These are phyloP conservation scores for Eutypella sp. DNA, from an alignment of 2,329 filamentous ascomycete genomes.

Conservation along the genomic window DNA sequence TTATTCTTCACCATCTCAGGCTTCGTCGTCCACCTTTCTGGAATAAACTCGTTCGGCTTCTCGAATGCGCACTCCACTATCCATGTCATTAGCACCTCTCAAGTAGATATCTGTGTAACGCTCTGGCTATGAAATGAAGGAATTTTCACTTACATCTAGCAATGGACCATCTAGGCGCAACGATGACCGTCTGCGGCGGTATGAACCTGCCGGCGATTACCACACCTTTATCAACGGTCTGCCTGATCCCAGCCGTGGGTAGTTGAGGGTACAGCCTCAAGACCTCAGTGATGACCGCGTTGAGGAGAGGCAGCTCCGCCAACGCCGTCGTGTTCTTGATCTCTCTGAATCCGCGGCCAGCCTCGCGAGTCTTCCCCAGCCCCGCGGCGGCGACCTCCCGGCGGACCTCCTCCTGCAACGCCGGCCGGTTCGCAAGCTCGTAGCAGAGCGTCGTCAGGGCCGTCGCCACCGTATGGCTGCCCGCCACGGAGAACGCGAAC, in stretches of 20 bases:
- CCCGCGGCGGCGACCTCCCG: slow-evolving; percentile 2
- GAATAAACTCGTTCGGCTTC: slow-evolving; percentile 9
- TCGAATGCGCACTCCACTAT: slow-evolving; percentile 8
- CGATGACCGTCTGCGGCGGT: slow-evolving; percentile 6
- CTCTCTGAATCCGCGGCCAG: neutral
- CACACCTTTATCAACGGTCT: slow-evolving; percentile 5
- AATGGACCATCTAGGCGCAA: slow-evolving; percentile 9
- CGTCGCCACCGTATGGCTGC: slow-evolving; percentile 8
- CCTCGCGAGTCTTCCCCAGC: neutral
- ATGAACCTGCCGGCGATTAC: slow-evolving; percentile 6
- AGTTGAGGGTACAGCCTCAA: slow-evolving; percentile 9
- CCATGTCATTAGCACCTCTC: neutral
- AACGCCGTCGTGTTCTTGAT: neutral
- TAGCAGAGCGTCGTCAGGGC: slow-evolving; percentile 9
- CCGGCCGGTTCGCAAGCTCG: slow-evolving; percentile 4
- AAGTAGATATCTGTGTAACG: neutral
- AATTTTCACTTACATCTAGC: slow-evolving; percentile 5
- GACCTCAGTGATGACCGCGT: slow-evolving; percentile 10
- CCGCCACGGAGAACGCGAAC: slow-evolving; percentile 7
- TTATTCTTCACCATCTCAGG: slow-evolving; percentile 6
- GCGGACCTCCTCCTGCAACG: slow-evolving; percentile 4
- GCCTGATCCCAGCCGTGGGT: slow-evolving; percentile 4
- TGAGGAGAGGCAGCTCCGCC: slow-evolving; percentile 2
- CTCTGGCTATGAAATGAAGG: neutral
- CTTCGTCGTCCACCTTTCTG: slow-evolving; percentile 12